Conservation (phyloP, 805 yeast species). For the Zygosaccharomyces kombuchaensis region DNA sequence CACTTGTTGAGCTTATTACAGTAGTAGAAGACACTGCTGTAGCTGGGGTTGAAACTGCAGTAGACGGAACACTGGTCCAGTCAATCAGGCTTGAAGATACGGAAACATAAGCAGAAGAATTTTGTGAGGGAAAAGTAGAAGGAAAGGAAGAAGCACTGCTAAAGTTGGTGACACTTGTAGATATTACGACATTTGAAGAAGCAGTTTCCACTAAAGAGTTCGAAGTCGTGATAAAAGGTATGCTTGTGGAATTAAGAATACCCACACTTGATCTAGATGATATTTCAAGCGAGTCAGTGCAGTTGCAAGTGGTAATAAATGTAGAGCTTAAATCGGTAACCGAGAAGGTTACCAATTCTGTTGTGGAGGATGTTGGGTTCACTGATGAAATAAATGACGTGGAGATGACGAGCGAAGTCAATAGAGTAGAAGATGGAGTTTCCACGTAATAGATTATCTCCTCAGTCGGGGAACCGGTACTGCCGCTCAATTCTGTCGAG, state of each 20-base stretch:
- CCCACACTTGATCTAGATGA: not conserved
- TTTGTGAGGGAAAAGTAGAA: not conserved
- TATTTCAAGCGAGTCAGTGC: constrained; percentile 3
- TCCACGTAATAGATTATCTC: constrained; percentile 16
- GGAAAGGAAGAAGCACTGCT: not conserved
- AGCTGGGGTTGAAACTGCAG: not conserved
- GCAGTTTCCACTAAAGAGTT: not conserved
- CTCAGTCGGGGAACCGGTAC: constrained; percentile 9
- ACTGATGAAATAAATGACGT: not conserved
- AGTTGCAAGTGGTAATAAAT: constrained; percentile 1
- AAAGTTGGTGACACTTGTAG: not conserved
- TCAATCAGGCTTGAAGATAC: no score
- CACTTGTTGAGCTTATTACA: not conserved
- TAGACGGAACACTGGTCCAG: not conserved
- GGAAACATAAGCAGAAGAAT: not conserved
- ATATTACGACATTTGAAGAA: not conserved
- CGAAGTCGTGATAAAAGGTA: not conserved
- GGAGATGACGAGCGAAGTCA: not conserved
- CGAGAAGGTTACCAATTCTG: not conserved
- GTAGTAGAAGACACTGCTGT: not conserved
- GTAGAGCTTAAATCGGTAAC: constrained; percentile 5
- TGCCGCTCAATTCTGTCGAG: constrained; percentile 11
- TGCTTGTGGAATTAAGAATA: not conserved
- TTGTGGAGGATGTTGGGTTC: not conserved
- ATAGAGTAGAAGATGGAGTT: constrained; percentile 6